phyloP scores from a whole-genome alignment of 768 basidiomycete species.

The Phlegmacium glaucopus region DNA sequence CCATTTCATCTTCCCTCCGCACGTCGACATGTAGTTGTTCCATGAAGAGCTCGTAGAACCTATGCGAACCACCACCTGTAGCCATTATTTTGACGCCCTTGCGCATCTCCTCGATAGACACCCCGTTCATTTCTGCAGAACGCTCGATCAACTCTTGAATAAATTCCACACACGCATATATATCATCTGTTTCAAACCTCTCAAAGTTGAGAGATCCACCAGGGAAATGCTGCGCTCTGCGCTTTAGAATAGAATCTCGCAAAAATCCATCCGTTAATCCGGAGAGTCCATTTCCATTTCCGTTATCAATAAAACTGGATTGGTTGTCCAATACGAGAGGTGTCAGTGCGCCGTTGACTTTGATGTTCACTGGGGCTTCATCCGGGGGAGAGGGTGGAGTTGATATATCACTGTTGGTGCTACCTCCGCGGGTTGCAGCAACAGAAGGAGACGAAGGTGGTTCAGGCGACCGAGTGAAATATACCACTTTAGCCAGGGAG shows the following conservation, averaged over 20 bases:
- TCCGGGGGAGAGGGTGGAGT: slow-evolving; percentile 41
- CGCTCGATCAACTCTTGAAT: slow-evolving; percentile 83
- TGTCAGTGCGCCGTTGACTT: slow-evolving; percentile 74
- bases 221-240: slow-evolving; percentile 80
- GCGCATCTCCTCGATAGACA: slow-evolving; percentile 88
- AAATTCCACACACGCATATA: slow-evolving; percentile 81
- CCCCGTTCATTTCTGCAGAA: slow-evolving; percentile 82
- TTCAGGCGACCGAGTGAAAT: slow-evolving; percentile 92
- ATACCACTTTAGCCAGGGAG: slow-evolving; percentile 95
- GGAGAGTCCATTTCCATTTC: slow-evolving; percentile 30
- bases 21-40: slow-evolving; percentile 81
- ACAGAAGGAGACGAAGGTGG: slow-evolving; percentile 77
- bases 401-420: slow-evolving; percentile 42
- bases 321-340: slow-evolving; percentile 69
- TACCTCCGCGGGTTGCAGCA: slow-evolving; percentile 56
- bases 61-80: slow-evolving; percentile 96
- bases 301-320: slow-evolving; percentile 16
- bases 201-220: slow-evolving; percentile 98
- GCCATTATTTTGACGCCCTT: slow-evolving; percentile 94
- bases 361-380: slow-evolving; percentile 31
- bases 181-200: slow-evolving; percentile 91
- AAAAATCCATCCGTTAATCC: slow-evolving; percentile 42
- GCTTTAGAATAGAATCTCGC: slow-evolving; percentile 64
- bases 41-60: slow-evolving; percentile 82
- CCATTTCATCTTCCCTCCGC: slow-evolving; percentile 95